phyloP scores from a whole-genome alignment of 768 basidiomycete genomes.

The Trametes elegans region DNA sequence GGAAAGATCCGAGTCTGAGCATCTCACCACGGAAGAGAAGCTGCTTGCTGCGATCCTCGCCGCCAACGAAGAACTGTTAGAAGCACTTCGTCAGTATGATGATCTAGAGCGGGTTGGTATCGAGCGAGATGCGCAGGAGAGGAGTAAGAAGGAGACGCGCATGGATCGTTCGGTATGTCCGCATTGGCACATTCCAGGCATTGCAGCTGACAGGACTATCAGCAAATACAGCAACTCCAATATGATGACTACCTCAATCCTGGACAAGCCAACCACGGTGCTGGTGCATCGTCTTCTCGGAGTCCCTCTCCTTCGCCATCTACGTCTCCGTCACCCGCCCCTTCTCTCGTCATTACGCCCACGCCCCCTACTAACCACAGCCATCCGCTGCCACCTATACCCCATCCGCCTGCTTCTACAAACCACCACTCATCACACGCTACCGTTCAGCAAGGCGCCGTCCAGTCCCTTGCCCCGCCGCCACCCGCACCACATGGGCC shows the following conservation, averaged over 20 bases:
- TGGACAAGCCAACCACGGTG: constrained; percentile 24
- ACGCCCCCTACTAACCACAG: constrained; percentile 26
- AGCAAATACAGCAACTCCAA: constrained; percentile 36
- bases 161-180: constrained; percentile 64
- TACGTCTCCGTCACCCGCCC: constrained; percentile 38
- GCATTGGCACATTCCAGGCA: neutral
- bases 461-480: constrained; percentile 56
- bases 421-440: constrained; percentile 25
- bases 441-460: constrained; percentile 20
- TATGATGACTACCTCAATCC: constrained; percentile 38
- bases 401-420: constrained; percentile 20
- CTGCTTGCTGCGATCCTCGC: constrained; percentile 70
- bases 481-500: constrained; percentile 71
- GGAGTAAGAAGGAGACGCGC: constrained; percentile 64
- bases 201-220: neutral
- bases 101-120: constrained; percentile 68
- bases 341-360: constrained; percentile 30
- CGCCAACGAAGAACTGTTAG: constrained; percentile 70
- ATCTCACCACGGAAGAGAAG: constrained; percentile 69
- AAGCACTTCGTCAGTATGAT: constrained; percentile 70
- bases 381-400: constrained; percentile 41
- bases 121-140: constrained; percentile 61
- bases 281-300: constrained; percentile 41
- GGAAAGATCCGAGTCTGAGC: constrained; percentile 28
- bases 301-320: constrained; percentile 46